Evolutionary conservation across 2,329 filamentous ascomycete species (phyloP), one percentile per base, ranked within the genome.

Genomic region (Sphaceloma murrayae): DNA sequence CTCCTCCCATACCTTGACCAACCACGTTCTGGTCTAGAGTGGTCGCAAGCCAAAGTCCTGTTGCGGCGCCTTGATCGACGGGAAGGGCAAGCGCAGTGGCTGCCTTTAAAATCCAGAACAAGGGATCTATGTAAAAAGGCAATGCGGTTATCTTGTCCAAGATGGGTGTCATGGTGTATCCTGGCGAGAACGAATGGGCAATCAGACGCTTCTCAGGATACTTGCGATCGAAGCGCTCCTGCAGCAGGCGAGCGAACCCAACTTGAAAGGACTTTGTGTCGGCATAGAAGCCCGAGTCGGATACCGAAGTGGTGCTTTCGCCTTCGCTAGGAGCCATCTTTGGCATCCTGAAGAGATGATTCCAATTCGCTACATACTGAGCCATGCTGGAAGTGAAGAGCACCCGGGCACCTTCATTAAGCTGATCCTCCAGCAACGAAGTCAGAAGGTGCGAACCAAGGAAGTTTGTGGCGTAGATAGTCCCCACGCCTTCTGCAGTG

Each of bases 371-470:
- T 14, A 14, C 45, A 45, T 53, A 53, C 16, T 46, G 46, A 8
- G 43, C 52, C 3, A 22, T 44, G 40, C 47, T 50, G 9, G 48
- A 40, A 3, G 52, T 55, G 32, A 53, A 43, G 18, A 55, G 43
- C 6, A 55, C 44, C 14, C 51, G 49, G 6, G 48, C 52, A n/a
- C 42, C 31, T 5, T 13, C n/a, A 4, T 47, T 33, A 19, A 55
- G 46, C 26, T 43, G 18, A 1, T 22, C 4, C 43, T 55, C 52
- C 11, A 55, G 48, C 18, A 55, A 45, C 14, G 40, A 33, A 18
- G 51, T 54, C 10, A 55, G 46, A n/a, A 52, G 29, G 43, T 54
- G 54, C 1, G 51, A 50, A 27, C 51, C 49, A 19, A 53, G 47
- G 38, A 55, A 52, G 36, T 55, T 55, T 14, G 51, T 53, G 1